A percentile compares a stretch with the other conserved stretches of the same genome.
These are phyloP conservation scores for Ocimum tenuiflorum DNA, from an alignment of 257 asterid genomes.

Conservation along the genomic window DNA sequence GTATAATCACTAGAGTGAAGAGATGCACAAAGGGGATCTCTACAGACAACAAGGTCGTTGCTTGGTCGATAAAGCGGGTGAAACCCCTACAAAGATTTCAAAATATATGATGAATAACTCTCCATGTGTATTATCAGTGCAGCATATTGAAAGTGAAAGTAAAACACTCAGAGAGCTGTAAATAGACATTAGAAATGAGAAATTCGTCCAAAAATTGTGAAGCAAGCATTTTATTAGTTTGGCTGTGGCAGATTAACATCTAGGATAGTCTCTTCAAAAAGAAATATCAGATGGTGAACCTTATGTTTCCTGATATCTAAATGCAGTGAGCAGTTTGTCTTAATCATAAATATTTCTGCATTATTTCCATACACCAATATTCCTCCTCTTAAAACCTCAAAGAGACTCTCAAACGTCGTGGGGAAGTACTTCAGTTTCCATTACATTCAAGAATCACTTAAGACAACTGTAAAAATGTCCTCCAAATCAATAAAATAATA, in stretches of 20 bases:
- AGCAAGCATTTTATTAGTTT: not conserved
- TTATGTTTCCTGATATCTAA: no score
- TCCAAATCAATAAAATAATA: no score
- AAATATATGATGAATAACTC: not conserved
- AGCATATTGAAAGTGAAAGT: not conserved
- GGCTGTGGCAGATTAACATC: not conserved
- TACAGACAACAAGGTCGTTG: conserved; percentile 77
- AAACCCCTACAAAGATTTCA: conserved; percentile 48
- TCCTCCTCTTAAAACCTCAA: no score
- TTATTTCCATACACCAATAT: no score
- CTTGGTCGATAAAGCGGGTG: conserved; percentile 89
- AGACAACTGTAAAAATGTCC: not conserved
- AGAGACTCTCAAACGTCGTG: no score
- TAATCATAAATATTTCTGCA: no score
- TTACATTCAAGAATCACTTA: no score
- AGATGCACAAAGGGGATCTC: conserved; percentile 84
- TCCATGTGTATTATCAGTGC: not conserved
- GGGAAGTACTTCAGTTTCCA: no score
- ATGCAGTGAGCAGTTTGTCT: no score
- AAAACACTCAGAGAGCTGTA: not conserved
- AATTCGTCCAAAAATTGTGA: not conserved
- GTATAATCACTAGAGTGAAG: conserved; percentile 64
- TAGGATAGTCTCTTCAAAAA: no score
- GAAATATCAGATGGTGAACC: no score
- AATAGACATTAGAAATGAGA: not conserved